phyloP scores from a whole-genome alignment of 305 asterid species.

The Fraxinus dipetala region DNA sequence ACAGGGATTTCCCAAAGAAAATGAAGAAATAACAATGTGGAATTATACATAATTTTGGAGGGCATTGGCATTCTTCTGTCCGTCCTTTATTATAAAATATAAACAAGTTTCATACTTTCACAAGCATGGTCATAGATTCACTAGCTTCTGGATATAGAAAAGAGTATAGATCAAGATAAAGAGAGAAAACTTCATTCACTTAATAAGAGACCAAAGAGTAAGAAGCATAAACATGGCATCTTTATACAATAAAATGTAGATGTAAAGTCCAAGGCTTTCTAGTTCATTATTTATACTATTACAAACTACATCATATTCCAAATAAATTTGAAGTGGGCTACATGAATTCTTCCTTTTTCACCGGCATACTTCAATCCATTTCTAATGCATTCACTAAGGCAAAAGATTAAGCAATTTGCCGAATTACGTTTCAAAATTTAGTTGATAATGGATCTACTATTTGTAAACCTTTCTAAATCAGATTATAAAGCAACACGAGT shows the following conservation, averaged over 20 bases:
- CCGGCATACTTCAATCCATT: neutral
- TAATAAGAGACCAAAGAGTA: neutral
- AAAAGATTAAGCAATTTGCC: neutral
- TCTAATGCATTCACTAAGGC: neutral
- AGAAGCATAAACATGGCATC: neutral
- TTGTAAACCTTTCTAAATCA: neutral
- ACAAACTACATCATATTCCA: neutral
- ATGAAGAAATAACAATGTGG: neutral
- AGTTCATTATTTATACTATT: neutral
- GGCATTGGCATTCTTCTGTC: neutral
- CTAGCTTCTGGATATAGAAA: neutral
- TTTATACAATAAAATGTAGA: neutral
- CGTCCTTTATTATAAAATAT: neutral
- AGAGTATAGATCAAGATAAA: neutral
- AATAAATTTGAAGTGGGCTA: neutral
- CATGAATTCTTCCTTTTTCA: neutral
- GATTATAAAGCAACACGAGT: conserved; percentile 7
- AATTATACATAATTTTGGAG: neutral
- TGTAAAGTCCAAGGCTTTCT: neutral
- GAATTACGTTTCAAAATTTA: neutral
- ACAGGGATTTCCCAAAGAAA: neutral
- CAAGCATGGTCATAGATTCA: neutral
- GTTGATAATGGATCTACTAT: conserved; percentile 7
- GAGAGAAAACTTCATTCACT: too few relatives aligned
- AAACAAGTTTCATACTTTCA: neutral